Base-by-base conservation (phyloP, 169 alveolate genomes). In the Cystoisospora suis region DNA sequence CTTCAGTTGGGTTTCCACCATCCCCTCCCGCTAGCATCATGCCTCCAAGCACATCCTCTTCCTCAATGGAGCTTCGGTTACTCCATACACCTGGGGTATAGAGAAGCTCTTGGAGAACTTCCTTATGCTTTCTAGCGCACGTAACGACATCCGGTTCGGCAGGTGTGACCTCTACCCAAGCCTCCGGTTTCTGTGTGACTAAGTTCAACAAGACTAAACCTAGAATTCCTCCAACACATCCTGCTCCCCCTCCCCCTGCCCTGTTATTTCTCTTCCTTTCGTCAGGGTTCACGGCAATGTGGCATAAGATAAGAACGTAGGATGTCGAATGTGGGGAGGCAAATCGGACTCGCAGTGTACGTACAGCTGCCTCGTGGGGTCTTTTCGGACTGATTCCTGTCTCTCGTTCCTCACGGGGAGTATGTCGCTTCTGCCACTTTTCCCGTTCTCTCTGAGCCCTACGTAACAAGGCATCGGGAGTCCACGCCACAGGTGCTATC, bases 271-370 rank as follows among this genome's bases (percentile, higher is more conserved):
- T 53, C 29, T 23, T 53, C 29, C 65, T n/a, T 44, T 27, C 34
- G 42, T 27, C 53, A 27, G 58, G 38, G 47, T 23, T 56, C 5
- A 40, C 83, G 23, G 83, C 36, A 29, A 72, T 34, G 83, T 72
- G 56, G 45, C 56, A 34, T 12, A 72, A 53, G 27, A 72, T 38
- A 29, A 72, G 56, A 38, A 72, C 83, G 56, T 72, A 40, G 38
- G 7, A 53, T 34, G 83, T 72, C 38, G 83, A 36, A 53, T 38
- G 17, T 29, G 83, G 56, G 3, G 83, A 72, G 34, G 83, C 83
- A 34, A 72, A 72, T 6, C 27, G 83, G 53, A 72, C 32, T 1
- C 83, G 83, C 32, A 72, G 58, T 0, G 83, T 2, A n/a, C 83
- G 53, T 34, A 72, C 83, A 38, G 83, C 17, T 27, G 42, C 83